These are phyloP conservation scores for Pleurotus giganteus DNA, from an alignment of 768 basidiomycete genomes.

Conservation along the genomic window DNA sequence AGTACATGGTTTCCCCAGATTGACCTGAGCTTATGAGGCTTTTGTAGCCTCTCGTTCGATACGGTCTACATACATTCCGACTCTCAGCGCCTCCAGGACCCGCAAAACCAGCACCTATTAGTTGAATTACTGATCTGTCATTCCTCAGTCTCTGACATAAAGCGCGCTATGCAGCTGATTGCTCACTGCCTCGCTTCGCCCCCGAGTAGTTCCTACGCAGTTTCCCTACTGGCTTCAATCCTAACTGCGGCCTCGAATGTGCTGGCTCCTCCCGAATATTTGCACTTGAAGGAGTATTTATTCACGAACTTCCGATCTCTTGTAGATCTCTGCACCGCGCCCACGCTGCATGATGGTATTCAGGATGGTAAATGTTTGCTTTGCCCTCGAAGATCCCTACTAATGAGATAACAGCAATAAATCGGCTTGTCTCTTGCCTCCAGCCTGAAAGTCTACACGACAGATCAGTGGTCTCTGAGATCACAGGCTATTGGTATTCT, in stretches of 20 bases:
- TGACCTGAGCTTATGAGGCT: conserved; percentile 3
- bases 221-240: conserved; percentile 39
- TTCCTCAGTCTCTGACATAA: conserved; percentile 25
- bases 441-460: conserved; percentile 34
- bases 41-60: conserved; percentile 36
- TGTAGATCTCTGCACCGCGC: conserved; percentile 30
- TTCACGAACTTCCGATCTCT: conserved; percentile 34
- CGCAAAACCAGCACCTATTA: conserved; percentile 31
- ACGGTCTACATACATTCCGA: conserved; percentile 40
- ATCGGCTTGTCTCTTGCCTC: conserved; percentile 39
- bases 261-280: conserved; percentile 28
- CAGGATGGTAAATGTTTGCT: conserved; percentile 30
- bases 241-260: conserved; percentile 22
- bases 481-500: conserved; percentile 42
- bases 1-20: conserved; percentile 14
- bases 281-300: conserved; percentile 36
- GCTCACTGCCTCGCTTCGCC: conserved; percentile 29
- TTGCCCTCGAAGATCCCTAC: background rate
- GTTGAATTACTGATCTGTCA: conserved; percentile 27
- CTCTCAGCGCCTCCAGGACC: conserved; percentile 22
- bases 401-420: conserved; percentile 34
- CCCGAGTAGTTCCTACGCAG: conserved; percentile 15
- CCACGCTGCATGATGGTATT: conserved; percentile 20
- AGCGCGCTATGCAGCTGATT: conserved; percentile 36
- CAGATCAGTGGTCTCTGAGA: conserved; percentile 34